Evolutionary conservation across 2,329 filamentous ascomycete genomes (phyloP).

Genomic region (Neopestalotiopsis clavispora): DNA sequence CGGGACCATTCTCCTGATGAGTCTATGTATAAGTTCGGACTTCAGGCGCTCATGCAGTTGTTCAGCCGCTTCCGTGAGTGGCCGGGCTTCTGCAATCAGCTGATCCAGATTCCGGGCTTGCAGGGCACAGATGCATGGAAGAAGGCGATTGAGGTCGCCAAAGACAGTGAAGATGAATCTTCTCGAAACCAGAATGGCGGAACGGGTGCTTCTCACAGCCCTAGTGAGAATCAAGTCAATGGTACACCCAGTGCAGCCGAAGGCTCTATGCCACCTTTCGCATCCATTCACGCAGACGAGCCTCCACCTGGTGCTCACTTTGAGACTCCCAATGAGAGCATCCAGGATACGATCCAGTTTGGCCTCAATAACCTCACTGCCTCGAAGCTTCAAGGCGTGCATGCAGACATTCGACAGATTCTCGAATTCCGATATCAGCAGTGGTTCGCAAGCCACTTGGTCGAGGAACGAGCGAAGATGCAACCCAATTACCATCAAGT

Average conservation of each 20-base stretch:
- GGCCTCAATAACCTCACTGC: slow-evolving; percentile 96
- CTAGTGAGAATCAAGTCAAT: slow-evolving; percentile 65
- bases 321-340: slow-evolving; percentile 82
- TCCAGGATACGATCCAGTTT: slow-evolving; percentile 93
- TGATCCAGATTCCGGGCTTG: slow-evolving; percentile 81
- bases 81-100: slow-evolving; percentile 90
- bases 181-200: slow-evolving; percentile 60
- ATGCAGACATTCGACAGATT: slow-evolving; percentile 78
- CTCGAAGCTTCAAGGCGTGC: slow-evolving; percentile 83
- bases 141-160: slow-evolving; percentile 81
- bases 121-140: slow-evolving; percentile 84
- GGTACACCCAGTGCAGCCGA: slow-evolving; percentile 65
- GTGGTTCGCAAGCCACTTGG: slow-evolving; percentile 95
- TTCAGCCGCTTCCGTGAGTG: slow-evolving; percentile 85
- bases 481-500: slow-evolving; percentile 96
- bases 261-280: slow-evolving; percentile 72
- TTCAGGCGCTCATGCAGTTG: slow-evolving; percentile 92
- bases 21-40: slow-evolving; percentile 97
- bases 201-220: slow-evolving; percentile 37
- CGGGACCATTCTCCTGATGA: slow-evolving; percentile 81
- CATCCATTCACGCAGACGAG: slow-evolving; percentile 77
- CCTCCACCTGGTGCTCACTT: slow-evolving; percentile 67
- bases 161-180: slow-evolving; percentile 67
- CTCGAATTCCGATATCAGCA: slow-evolving; percentile 84
- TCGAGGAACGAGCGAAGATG: slow-evolving; percentile 95